Base-by-base conservation (phyloP, 768 basidiomycete genomes). In the Psilocybe tampanensis region DNA sequence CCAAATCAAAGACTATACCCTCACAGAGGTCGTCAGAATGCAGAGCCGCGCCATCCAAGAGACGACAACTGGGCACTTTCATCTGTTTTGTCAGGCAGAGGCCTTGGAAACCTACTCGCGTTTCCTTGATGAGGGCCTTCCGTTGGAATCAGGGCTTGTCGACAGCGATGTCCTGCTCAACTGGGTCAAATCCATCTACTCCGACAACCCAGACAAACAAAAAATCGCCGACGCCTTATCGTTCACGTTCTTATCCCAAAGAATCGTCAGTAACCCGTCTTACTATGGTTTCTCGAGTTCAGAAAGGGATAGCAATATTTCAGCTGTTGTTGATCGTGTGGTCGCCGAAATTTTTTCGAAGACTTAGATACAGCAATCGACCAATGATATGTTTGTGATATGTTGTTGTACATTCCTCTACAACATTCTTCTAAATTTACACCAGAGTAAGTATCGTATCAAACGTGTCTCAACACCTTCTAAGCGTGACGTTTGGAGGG, bases 71-170 rank as follows among this genome's bases (percentile, higher is more conserved):
- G 90, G 92, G 0, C 80, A 80, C 55, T 95, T 96, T 74, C 79
- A 89, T 65, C 73, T 98, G 44, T 91, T 99, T 68, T 98, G 96
- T 70, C 95, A 94, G 62, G 78, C 86, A 6, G 95, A 97, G 69
- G 84, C 88, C 47, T 84, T 86, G 59, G 91, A 94, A 60, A 88
- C 88, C 13, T 87, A 94, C 68, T 81, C 82, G 43, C 86, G 89
- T 22, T 94, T 96, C 76, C 73, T 99, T 60, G 86, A 88, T 55
- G 89, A 95, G 19, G 97, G 97, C 5, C 75, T 96, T 19, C 93
- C 94, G 1, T 74, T 98, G 33, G 97, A 99, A 72, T 98, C 96
- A 8, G 76, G 77, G 23, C 72, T 98, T 9, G 68, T 82, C 33
- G 83, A 82, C 55, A 79, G 79, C 41, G 68, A 75, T 8, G 70